Conservation (phyloP, 495 filamentous ascomycete species). For the Neurospora discreta region DNA sequence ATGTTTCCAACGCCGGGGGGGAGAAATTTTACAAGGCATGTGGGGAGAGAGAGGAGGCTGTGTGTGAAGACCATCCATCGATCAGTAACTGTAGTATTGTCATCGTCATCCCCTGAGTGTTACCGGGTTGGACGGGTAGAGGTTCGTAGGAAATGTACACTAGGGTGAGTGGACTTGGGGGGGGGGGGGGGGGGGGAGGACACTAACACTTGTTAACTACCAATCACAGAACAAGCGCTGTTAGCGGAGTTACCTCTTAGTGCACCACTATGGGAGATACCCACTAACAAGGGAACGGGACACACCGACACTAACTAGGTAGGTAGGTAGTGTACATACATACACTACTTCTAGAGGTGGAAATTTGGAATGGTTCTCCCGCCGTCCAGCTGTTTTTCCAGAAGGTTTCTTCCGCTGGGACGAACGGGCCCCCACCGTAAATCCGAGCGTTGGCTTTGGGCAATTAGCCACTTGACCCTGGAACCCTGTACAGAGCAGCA, state of each 20-base stretch:
- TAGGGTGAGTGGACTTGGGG: background rate
- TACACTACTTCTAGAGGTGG: no score
- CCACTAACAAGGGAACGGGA: background rate
- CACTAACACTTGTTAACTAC: background rate
- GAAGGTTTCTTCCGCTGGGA: background rate
- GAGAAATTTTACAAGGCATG: background rate
- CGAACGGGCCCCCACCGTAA: background rate
- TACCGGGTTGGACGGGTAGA: background rate
- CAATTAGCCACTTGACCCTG: background rate
- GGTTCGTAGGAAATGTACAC: background rate
- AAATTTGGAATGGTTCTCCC: background rate
- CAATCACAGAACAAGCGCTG: background rate
- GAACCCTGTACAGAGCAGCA: background rate
- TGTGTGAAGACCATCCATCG: no score
- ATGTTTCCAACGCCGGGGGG: no score
- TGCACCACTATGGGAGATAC: background rate
- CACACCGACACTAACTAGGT: background rate
- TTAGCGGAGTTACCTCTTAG: background rate
- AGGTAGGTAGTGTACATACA: no score
- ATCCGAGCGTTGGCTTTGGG: background rate
- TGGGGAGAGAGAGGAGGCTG: background rate
- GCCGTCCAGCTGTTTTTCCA: background rate
- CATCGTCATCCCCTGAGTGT: background rate
- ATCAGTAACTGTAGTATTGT: background rate
- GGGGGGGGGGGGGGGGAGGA: background rate